These are phyloP conservation scores for Russula lepida DNA, from an alignment of 768 basidiomycete species.

Conservation along the genomic window DNA sequence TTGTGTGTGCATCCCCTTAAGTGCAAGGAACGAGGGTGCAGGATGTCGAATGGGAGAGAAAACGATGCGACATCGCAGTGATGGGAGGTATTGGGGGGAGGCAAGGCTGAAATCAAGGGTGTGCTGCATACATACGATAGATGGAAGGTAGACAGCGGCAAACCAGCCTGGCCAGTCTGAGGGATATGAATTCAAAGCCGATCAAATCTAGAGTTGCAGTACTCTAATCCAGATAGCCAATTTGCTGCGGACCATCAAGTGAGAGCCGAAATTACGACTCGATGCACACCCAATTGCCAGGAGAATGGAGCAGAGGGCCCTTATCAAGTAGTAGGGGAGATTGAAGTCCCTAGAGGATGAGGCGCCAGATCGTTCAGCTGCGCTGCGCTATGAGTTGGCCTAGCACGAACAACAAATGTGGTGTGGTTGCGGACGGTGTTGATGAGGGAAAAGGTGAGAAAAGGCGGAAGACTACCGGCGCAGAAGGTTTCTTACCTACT, in stretches of 20 bases:
- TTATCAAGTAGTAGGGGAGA: background rate
- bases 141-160: background rate
- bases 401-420: background rate
- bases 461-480: background rate
- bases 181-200: background rate
- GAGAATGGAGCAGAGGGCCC: background rate
- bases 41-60: background rate
- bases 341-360: background rate
- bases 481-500: background rate
- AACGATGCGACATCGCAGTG: background rate
- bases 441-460: background rate
- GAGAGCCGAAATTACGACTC: background rate
- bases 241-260: background rate
- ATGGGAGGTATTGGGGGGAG: background rate
- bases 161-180: background rate
- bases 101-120: slow-evolving; percentile 11
- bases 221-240: slow-evolving; percentile 5
- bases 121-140: background rate
- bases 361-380: background rate
- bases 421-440: background rate
- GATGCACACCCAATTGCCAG: background rate
- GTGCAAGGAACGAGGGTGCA: slow-evolving; percentile 15
- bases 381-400: background rate
- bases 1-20: background rate
- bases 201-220: background rate